Percentiles rank a stretch among this genome's conserved stretches.
Evolutionary conservation across 2,329 filamentous ascomycete species (phyloP).

Genomic region (Colletotrichum neosansevieriae): DNA sequence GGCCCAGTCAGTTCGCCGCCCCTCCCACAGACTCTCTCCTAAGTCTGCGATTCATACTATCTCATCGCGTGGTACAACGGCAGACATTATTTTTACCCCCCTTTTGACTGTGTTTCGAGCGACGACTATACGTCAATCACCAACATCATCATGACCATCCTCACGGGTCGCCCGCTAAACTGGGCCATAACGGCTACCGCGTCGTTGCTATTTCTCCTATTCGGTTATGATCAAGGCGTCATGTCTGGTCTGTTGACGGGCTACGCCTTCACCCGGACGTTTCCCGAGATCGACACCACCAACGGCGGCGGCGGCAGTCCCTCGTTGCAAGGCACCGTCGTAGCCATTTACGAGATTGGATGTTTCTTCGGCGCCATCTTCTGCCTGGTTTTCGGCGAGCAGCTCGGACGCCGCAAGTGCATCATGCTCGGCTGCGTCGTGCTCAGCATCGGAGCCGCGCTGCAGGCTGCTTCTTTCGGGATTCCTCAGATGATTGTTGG

Average conservation of each 20-base stretch:
- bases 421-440: slow-evolving; percentile 55
- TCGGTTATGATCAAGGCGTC: slow-evolving; percentile 41
- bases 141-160: slow-evolving; percentile 37
- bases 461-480: slow-evolving; percentile 57
- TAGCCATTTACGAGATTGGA: slow-evolving; percentile 61
- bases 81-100: not conserved
- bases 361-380: slow-evolving; percentile 61
- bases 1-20: slow-evolving; percentile 6
- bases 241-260: slow-evolving; percentile 51
- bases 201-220: slow-evolving; percentile 51
- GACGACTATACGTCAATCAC: not conserved
- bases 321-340: slow-evolving; percentile 58
- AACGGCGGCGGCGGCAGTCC: slow-evolving; percentile 50
- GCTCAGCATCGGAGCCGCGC: slow-evolving; percentile 56
- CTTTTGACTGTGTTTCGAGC: not conserved
- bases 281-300: slow-evolving; percentile 53
- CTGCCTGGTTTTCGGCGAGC: slow-evolving; percentile 55
- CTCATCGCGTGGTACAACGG: slow-evolving; percentile 2
- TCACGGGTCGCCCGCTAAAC: slow-evolving; percentile 51
- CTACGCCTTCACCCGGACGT: slow-evolving; percentile 48
- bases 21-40: slow-evolving; percentile 3
- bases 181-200: slow-evolving; percentile 54
- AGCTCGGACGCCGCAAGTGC: slow-evolving; percentile 55
- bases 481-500: slow-evolving; percentile 58
- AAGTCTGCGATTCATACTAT: slow-evolving; percentile 15